Conservation (phyloP, 2,329 filamentous ascomycete genomes). For the Clarireedia monteithiana region DNA sequence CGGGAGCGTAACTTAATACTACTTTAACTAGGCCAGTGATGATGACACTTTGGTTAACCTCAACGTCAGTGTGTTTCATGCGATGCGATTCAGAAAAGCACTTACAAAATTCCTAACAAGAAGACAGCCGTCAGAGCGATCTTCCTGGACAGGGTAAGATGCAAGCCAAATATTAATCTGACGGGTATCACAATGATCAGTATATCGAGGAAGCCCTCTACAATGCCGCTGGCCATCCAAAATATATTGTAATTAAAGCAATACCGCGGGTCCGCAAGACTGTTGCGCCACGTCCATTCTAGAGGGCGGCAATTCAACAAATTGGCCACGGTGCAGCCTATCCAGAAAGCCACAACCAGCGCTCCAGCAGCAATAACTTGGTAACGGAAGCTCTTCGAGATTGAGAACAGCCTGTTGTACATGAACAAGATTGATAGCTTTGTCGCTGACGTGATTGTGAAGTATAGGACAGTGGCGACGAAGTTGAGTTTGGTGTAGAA, state of each 20-base stretch:
- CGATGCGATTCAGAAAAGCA: neutral
- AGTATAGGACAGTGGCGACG: neutral
- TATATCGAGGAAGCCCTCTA: neutral
- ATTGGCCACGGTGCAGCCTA: neutral
- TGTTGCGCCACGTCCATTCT: conserved; percentile 1
- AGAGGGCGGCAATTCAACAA: conserved; percentile 1
- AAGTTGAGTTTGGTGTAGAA: conserved; percentile 3
- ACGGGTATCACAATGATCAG: neutral
- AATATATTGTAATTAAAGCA: conserved; percentile 5
- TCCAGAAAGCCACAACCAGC: neutral
- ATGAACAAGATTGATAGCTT: neutral
- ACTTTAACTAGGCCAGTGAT: conserved; percentile 1
- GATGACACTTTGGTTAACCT: neutral
- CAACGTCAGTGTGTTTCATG: neutral
- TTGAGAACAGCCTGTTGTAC: neutral
- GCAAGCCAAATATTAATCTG: neutral
- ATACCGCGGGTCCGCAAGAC: neutral
- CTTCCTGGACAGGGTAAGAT: neutral
- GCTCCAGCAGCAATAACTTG: neutral
- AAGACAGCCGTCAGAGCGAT: neutral
- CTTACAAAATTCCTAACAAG: neutral
- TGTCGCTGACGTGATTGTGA: neutral
- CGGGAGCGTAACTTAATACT: neutral
- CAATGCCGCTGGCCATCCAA: neutral
- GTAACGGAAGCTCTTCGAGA: neutral